Conservation (phyloP, 768 basidiomycete genomes). For the Auriscalpium microsporum region DNA sequence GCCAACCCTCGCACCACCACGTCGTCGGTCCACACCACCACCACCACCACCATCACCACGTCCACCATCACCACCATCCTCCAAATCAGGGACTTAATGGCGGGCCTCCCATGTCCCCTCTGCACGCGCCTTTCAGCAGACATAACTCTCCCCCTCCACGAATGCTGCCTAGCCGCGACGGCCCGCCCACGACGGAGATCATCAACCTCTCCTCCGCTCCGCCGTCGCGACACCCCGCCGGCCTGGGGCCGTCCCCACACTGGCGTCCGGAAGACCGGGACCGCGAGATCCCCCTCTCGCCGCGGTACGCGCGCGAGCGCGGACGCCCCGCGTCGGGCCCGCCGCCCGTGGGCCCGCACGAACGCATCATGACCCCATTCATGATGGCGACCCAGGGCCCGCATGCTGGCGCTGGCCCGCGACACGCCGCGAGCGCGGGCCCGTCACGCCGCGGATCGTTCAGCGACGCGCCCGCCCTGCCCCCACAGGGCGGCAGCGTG, state of each 20-base stretch:
- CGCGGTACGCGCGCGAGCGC: constrained; percentile 1
- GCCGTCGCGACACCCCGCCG: background rate
- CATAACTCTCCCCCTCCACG: constrained; percentile 6
- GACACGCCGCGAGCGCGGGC: background rate
- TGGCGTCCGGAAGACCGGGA: constrained; percentile 17
- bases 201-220: constrained; percentile 6
- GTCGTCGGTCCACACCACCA: constrained; percentile 18
- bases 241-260: background rate
- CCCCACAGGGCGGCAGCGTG: background rate
- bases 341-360: constrained; percentile 18
- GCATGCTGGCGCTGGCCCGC: background rate
- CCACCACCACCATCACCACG: constrained; percentile 26
- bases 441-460: constrained; percentile 11
- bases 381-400: constrained; percentile 16
- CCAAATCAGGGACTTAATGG: constrained; percentile 9
- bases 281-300: constrained; percentile 5
- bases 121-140: background rate
- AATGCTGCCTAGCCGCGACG: constrained; percentile 6
- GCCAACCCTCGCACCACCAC: constrained; percentile 11
- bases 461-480: background rate
- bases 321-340: constrained; percentile 16
- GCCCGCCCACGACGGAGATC: constrained; percentile 7
- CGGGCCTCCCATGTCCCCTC: constrained; percentile 16
- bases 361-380: constrained; percentile 24
- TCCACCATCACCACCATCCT: constrained; percentile 26